phyloP scores from a whole-genome alignment of 2,329 filamentous ascomycete genomes.

The Colletotrichum siamense region DNA sequence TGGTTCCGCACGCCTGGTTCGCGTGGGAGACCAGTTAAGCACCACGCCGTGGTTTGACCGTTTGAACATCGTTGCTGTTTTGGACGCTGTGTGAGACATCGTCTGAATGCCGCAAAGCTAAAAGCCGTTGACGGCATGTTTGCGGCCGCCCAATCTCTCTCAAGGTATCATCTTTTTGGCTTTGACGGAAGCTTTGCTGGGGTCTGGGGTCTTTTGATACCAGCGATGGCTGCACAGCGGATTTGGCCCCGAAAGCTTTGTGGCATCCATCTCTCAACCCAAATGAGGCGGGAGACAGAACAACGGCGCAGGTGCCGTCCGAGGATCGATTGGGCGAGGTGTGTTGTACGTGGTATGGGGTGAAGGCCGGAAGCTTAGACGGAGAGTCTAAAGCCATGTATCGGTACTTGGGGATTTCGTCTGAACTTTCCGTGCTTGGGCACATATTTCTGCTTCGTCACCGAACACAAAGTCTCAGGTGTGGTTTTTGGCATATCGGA shows the following conservation, averaged over 20 bases:
- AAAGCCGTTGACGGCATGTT: slow-evolving; percentile 16
- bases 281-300: not conserved
- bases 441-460: not conserved
- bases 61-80: slow-evolving; percentile 5
- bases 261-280: not conserved
- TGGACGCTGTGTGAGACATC: slow-evolving; percentile 15
- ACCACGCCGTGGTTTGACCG: not conserved
- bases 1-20: slow-evolving; percentile 1
- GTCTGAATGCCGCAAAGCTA: slow-evolving; percentile 6
- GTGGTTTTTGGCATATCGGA: not conserved
- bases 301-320: slow-evolving; percentile 12
- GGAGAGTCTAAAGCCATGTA: not conserved
- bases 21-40: not conserved
- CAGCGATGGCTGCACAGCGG: not conserved
- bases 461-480: not conserved
- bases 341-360: not conserved
- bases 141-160: not conserved
- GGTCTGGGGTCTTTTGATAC: not conserved
- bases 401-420: not conserved
- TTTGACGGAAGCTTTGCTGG: not conserved
- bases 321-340: slow-evolving; percentile 6
- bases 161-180: not conserved
- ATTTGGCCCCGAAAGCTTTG: not conserved
- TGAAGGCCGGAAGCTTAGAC: not conserved
- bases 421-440: slow-evolving; percentile 3